These are phyloP conservation scores for Cicer cuneatum DNA, from an alignment of 306 rosid species.

Conservation along the genomic window DNA sequence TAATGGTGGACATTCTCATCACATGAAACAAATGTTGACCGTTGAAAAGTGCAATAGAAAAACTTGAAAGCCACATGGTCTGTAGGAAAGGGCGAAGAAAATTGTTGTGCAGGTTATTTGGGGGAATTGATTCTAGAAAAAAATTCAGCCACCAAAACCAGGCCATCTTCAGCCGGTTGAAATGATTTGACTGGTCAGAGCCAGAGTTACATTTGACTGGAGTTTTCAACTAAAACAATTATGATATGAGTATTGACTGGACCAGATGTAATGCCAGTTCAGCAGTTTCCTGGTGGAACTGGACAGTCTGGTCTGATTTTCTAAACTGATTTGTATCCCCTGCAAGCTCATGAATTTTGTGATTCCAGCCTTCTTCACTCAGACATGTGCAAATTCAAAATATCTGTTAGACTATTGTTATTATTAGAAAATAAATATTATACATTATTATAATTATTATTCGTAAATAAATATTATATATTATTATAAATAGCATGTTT, in stretches of 20 bases:
- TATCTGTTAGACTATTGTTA: no score
- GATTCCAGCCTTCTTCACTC: neutral
- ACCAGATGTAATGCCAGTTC: slow-evolving; percentile 3
- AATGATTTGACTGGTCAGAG: neutral
- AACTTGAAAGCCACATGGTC: slow-evolving; percentile 1
- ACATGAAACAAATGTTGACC: neutral
- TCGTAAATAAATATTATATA: no score
- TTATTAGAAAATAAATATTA: no score
- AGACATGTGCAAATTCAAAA: neutral
- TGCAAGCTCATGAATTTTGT: slow-evolving; percentile 17
- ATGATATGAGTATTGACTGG: slow-evolving; percentile 15
- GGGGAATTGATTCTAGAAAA: neutral
- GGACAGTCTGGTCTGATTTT: slow-evolving; percentile 12
- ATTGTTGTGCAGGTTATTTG: neutral
- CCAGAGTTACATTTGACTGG: neutral
- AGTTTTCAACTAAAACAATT: slow-evolving; percentile 6
- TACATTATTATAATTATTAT: no score
- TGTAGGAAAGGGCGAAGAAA: neutral
- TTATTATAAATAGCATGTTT: no score
- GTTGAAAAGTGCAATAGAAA: neutral
- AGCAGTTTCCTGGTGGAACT: slow-evolving; percentile 7
- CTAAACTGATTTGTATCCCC: slow-evolving; percentile 17
- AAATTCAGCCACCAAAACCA: neutral
- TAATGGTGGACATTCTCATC: slow-evolving; percentile 3
- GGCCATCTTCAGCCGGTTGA: neutral